Percentiles rank a stretch among this genome's conserved stretches.
These are phyloP conservation scores for Sanghuangporus baumii DNA, from an alignment of 1,284 basidiomycete species.

Conservation along the genomic window DNA sequence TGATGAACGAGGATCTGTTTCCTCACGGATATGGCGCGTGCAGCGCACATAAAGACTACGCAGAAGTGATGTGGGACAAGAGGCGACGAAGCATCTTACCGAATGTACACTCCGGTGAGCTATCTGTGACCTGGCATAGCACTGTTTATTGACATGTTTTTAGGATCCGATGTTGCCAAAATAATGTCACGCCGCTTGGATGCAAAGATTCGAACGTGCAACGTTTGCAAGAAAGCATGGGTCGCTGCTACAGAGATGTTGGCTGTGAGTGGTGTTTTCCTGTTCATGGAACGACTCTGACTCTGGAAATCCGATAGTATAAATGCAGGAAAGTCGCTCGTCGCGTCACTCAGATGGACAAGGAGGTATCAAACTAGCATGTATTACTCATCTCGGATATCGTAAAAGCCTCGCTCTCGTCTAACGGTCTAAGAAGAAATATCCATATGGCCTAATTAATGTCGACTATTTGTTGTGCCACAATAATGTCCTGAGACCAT, in stretches of 20 bases:
- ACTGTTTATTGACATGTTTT: not conserved
- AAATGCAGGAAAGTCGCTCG: conserved; percentile 46
- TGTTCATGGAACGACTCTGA: not conserved
- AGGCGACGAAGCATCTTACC: conserved; percentile 32
- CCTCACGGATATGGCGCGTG: conserved; percentile 65
- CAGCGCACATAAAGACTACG: conserved; percentile 38
- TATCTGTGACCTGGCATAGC: not conserved
- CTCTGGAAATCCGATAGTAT: conserved; percentile 38
- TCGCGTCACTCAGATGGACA: conserved; percentile 29
- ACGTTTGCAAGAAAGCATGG: conserved; percentile 49
- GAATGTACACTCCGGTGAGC: conserved; percentile 47
- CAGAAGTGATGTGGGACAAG: conserved; percentile 44
- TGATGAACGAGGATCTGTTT: conserved; percentile 55
- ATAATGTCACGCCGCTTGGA: conserved; percentile 46
- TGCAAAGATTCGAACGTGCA: conserved; percentile 37
- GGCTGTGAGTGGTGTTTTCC: conserved; percentile 33
- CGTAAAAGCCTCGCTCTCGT: not conserved
- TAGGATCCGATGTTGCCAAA: conserved; percentile 56
- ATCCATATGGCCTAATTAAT: not conserved
- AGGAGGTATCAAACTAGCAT: conserved; percentile 12
- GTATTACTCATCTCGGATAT: not conserved
- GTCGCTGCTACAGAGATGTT: conserved; percentile 62
- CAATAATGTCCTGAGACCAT: conserved; percentile 59
- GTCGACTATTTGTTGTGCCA: conserved; percentile 68
- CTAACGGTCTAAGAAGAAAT: conserved; percentile 2